Conservation (phyloP, 306 rosid genomes). For the Sindora glabra region DNA sequence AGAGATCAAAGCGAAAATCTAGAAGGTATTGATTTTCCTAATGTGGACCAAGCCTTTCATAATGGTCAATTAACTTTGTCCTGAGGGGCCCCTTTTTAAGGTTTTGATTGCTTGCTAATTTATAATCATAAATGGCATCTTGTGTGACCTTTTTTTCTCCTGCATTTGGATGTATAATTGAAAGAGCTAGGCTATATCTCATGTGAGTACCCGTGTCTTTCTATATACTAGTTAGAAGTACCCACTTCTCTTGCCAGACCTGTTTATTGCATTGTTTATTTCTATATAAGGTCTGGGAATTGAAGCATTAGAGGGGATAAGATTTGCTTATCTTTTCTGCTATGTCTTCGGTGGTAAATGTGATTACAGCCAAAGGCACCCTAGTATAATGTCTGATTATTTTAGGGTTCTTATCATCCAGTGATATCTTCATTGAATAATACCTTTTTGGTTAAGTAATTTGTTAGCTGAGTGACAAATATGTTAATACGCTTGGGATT, state of each 20-base stretch:
- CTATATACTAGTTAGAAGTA: neutral
- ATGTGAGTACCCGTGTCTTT: too few relatives aligned
- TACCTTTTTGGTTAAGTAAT: too few relatives aligned
- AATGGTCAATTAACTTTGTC: neutral
- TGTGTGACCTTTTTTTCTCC: too few relatives aligned
- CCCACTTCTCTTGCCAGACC: neutral
- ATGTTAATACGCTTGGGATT: too few relatives aligned
- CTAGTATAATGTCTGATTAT: neutral
- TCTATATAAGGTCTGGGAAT: neutral
- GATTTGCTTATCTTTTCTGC: neutral
- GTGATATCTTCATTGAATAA: too few relatives aligned
- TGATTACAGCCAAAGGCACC: neutral
- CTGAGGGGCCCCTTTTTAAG: too few relatives aligned
- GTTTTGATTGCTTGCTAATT: neutral
- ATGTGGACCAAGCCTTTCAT: neutral
- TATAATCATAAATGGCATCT: neutral
- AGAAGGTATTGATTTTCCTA: conserved; percentile 41
- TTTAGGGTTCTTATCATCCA: neutral
- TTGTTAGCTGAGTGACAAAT: too few relatives aligned
- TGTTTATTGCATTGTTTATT: neutral
- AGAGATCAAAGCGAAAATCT: conserved; percentile 58
- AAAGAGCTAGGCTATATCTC: neutral
- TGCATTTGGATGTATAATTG: neutral
- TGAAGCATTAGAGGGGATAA: neutral
- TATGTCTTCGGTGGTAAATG: neutral